A percentile compares a stretch with the other conserved stretches of the same genome.
Conservation (phyloP, 2,329 filamentous ascomycete genomes). For the Myriangium duriaei region DNA sequence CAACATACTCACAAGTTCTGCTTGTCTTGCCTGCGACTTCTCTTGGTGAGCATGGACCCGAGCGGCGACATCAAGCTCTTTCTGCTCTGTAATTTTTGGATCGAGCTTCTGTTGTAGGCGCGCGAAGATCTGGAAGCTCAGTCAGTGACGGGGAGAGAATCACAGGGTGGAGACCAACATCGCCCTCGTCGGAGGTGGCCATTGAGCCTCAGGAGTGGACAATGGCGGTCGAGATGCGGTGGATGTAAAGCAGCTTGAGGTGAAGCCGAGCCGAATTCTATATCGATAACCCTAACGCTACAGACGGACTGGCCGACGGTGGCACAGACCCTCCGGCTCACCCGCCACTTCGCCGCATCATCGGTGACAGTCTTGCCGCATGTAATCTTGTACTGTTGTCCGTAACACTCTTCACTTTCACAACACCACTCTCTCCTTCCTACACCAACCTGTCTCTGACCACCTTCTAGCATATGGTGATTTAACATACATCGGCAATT, state of each 20-base stretch:
- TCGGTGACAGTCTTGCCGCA: too few species aligned
- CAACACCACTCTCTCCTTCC: too few species aligned
- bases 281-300: background rate
- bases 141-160: background rate
- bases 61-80: conserved; percentile 48
- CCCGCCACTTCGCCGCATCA: background rate
- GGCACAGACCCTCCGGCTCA: too few species aligned
- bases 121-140: conserved; percentile 47
- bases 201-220: background rate
- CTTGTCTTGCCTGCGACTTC: conserved; percentile 50
- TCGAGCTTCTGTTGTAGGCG: conserved; percentile 46
- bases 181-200: background rate
- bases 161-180: background rate
- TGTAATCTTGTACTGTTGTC: too few species aligned
- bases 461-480: too few species aligned
- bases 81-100: conserved; percentile 45
- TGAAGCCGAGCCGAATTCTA: background rate
- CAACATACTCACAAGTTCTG: conserved; percentile 43
- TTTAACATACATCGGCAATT: too few species aligned
- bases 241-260: background rate
- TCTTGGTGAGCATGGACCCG: conserved; percentile 45
- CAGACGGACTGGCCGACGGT: background rate
- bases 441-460: too few species aligned
- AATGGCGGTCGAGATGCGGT: background rate
- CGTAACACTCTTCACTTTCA: too few species aligned